Conservation (phyloP, 768 basidiomycete species). For the Pleurotus djamor region DNA sequence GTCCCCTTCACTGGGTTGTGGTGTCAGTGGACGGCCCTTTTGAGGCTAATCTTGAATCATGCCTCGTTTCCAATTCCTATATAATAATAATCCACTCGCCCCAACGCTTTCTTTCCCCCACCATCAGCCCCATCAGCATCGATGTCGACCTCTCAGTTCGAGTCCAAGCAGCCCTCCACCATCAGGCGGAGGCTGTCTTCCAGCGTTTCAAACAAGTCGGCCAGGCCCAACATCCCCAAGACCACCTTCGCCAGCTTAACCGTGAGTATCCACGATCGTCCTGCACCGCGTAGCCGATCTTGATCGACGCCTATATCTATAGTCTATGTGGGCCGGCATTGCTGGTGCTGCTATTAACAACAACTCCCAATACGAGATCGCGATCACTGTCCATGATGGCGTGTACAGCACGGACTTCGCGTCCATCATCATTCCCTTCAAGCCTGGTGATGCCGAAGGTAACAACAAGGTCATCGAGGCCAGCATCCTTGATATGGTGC, state of each 20-base stretch:
- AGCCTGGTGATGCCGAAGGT: slow-evolving; percentile 45
- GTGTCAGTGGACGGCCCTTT: background rate
- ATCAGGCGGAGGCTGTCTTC: slow-evolving; percentile 70
- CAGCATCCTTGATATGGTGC: slow-evolving; percentile 61
- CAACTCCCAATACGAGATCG: slow-evolving; percentile 64
- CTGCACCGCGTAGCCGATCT: slow-evolving; percentile 16
- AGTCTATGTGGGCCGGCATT: slow-evolving; percentile 91
- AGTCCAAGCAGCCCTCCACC: slow-evolving; percentile 62
- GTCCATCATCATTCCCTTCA: slow-evolving; percentile 54
- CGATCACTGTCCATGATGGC: slow-evolving; percentile 80
- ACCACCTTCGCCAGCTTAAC: slow-evolving; percentile 62
- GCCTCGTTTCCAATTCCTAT: slow-evolving; percentile 17
- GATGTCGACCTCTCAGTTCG: slow-evolving; percentile 55
- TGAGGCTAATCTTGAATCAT: slow-evolving; percentile 8
- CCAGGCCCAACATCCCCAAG: slow-evolving; percentile 47
- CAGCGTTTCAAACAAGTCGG: slow-evolving; percentile 31
- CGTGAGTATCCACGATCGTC: slow-evolving; percentile 35
- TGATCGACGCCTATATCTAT: slow-evolving; percentile 12
- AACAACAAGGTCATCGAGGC: slow-evolving; percentile 61
- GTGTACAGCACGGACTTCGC: slow-evolving; percentile 83
- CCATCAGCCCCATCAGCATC: slow-evolving; percentile 22
- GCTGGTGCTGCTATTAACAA: slow-evolving; percentile 62
- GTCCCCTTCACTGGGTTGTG: too few species aligned
- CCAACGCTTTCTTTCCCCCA: background rate
- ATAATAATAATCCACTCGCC: slow-evolving; percentile 24